Evolutionary conservation across 2,329 filamentous ascomycete genomes (phyloP), one percentile per base, ranked within the genome.

Genomic region (Fusarium pseudonygamai): DNA sequence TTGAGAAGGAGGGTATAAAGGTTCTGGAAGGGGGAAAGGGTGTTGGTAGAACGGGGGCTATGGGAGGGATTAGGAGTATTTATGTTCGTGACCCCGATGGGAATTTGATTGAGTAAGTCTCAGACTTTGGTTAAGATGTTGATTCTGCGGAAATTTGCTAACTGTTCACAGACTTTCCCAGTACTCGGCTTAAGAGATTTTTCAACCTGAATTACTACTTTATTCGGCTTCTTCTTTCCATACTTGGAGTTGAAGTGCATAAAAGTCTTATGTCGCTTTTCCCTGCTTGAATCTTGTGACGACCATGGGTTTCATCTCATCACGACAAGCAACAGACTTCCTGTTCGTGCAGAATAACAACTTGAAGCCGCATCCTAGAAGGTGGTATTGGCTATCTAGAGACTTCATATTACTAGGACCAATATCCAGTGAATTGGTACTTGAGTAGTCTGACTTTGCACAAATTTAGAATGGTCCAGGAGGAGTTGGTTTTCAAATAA

Each of bases 61-160:
- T 82, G 60, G 88, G 89, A 0, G 84, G 80, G 63, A 80, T 92
- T 49, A 81, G 84, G 59, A 91, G 89, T 78, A 82, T 91, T 6
- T 91, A 91, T 79, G 84, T 89, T 57, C 82, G 89, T 42, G 89
- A 91, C 79, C 88, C 88, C 5, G 90, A 91, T 79, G 87, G 86
- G 10, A 91, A 91, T 78, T 73, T 91, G 71, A 85, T 91, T 45
- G 89, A 91, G 89, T 91, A 75, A 78, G 87, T 82, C 3, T 7
- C 13, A 1, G 14, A 4, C 7, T 8, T 2, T 6, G 3, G 5
- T 10, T 30, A 6, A 2, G 1, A 7, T 16, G 8, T 7, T 3
- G 18, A 7, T 39, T 3, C 9, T 7, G 8, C 8, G 11, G 1
- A 9, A 20, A 4, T n/a, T 0, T 1, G 1, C 49, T 69, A 3